phyloP scores from a whole-genome alignment of 768 basidiomycete species.

The Auriscalpium vulgare region DNA sequence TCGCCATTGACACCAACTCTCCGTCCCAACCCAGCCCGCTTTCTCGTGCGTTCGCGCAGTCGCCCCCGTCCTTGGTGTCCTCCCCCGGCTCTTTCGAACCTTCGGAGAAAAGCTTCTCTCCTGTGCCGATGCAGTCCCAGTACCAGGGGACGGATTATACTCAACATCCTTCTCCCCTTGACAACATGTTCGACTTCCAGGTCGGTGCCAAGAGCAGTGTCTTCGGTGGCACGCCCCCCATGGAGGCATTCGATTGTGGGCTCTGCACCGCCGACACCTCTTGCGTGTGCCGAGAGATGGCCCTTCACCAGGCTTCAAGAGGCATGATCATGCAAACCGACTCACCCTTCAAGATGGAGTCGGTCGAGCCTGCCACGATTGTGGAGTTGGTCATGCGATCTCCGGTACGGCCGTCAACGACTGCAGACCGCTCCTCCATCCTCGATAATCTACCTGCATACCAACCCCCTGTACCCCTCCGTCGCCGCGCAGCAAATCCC shows the following conservation, averaged over 20 bases:
- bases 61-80: constrained; percentile 41
- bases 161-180: constrained; percentile 21
- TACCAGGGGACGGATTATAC: constrained; percentile 21
- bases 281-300: constrained; percentile 73
- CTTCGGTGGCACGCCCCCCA: constrained; percentile 18
- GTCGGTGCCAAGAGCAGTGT: constrained; percentile 21
- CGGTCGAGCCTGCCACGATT: constrained; percentile 8
- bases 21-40: constrained; percentile 20
- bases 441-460: constrained; percentile 73
- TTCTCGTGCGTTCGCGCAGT: constrained; percentile 14
- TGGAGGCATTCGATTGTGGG: constrained; percentile 57
- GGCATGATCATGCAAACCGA: constrained; percentile 13
- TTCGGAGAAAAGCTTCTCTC: constrained; percentile 24
- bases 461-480: constrained; percentile 77
- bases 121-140: constrained; percentile 20
- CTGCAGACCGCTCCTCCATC: constrained; percentile 37
- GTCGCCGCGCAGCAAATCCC: constrained; percentile 38
- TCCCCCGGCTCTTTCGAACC: constrained; percentile 37
- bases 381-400: constrained; percentile 4
- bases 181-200: constrained; percentile 30
- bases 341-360: constrained; percentile 21
- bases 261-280: constrained; percentile 63
- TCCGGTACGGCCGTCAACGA: constrained; percentile 9
- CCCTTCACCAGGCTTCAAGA: constrained; percentile 36
- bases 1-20: constrained; percentile 19